A percentile compares a stretch with the other conserved stretches of the same genome.
phyloP scores from a whole-genome alignment of 1,284 basidiomycete genomes.

The Ganoderma leucocontextum region DNA sequence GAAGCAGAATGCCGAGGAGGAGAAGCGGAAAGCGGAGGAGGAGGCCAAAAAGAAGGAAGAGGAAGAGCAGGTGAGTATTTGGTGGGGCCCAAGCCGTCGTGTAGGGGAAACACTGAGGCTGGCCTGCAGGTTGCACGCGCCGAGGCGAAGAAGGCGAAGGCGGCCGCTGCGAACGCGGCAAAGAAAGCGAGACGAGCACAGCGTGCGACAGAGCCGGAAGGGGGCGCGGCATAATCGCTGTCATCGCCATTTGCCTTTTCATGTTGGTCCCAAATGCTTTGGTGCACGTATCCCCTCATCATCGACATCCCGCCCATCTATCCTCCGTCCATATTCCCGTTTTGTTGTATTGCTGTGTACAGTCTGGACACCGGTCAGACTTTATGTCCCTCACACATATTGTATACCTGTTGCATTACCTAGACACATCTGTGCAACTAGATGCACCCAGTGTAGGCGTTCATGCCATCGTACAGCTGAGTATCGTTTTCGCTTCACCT shows the following conservation, averaged over 20 bases:
- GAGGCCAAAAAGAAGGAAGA: constrained; percentile 69
- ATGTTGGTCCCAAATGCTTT: not conserved
- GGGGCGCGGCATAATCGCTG: constrained; percentile 18
- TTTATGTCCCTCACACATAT: constrained; percentile 26
- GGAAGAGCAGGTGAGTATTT: constrained; percentile 62
- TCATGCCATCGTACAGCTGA: constrained; percentile 5
- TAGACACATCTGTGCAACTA: constrained; percentile 29
- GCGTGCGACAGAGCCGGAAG: constrained; percentile 41
- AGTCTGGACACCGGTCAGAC: constrained; percentile 17
- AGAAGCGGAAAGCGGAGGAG: constrained; percentile 67
- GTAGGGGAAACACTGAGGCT: not conserved
- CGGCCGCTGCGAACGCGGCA: constrained; percentile 87
- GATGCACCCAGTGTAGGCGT: constrained; percentile 28
- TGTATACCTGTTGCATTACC: constrained; percentile 33
- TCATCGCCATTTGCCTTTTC: not conserved
- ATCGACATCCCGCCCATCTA: not conserved
- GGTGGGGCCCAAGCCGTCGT: not conserved
- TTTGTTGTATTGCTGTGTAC: not conserved
- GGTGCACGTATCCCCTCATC: not conserved
- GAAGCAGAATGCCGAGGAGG: constrained; percentile 15
- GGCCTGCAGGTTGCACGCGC: constrained; percentile 68
- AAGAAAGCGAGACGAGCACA: constrained; percentile 91
- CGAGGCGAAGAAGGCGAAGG: constrained; percentile 86
- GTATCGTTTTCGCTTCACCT: not conserved
- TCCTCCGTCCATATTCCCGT: not conserved